A percentile compares a stretch with the other conserved stretches of the same genome.
Evolutionary conservation across 768 basidiomycete species (phyloP).

Genomic region (Mycena amicta): DNA sequence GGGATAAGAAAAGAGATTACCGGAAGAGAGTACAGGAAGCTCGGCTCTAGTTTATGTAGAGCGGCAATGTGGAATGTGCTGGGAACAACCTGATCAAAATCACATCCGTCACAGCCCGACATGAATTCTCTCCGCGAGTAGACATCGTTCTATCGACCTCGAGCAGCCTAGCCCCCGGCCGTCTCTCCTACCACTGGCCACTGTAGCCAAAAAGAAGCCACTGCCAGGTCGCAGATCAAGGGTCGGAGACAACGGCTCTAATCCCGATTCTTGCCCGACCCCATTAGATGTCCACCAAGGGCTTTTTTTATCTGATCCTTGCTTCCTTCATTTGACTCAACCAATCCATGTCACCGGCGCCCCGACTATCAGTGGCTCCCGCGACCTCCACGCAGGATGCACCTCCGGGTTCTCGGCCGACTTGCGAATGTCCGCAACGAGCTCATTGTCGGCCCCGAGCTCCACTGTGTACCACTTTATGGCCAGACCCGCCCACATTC

Average conservation of each 20-base stretch:
- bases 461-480: constrained; percentile 59
- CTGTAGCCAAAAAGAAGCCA: background rate
- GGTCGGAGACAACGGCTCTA: too few relatives aligned
- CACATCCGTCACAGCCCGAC: background rate
- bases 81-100: background rate
- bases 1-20: constrained; percentile 33
- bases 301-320: too few relatives aligned
- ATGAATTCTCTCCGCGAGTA: background rate
- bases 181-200: background rate
- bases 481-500: constrained; percentile 53
- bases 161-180: background rate
- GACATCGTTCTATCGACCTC: background rate
- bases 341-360: constrained; percentile 25
- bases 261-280: background rate
- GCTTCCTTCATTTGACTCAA: too few relatives aligned
- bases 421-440: constrained; percentile 42
- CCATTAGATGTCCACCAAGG: background rate
- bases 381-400: constrained; percentile 54
- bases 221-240: too few relatives aligned
- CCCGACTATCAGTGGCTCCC: constrained; percentile 38
- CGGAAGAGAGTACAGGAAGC: background rate
- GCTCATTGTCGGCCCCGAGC: constrained; percentile 56
- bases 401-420: constrained; percentile 38
- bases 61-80: background rate
- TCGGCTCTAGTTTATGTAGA: constrained; percentile 1